phyloP scores from a whole-genome alignment of 805 yeast species.

The Kodamaea restingae region DNA sequence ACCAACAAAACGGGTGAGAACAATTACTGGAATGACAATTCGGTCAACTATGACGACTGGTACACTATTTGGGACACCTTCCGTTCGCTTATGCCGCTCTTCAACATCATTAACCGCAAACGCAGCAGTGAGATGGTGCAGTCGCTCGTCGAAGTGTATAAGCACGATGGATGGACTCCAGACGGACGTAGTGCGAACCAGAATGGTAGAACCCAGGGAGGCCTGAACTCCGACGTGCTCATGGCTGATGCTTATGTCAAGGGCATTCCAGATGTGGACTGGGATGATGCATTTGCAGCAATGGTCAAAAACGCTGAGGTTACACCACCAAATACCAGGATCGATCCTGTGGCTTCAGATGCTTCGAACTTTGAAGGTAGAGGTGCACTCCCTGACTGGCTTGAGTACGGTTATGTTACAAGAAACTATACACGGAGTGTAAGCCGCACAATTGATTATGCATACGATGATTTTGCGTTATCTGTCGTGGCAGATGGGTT shows the following conservation, averaged over 20 bases:
- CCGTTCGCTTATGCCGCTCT: slow-evolving; percentile 30
- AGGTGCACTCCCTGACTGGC: slow-evolving; percentile 34
- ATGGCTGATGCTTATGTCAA: slow-evolving; percentile 35
- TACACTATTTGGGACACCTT: slow-evolving; percentile 38
- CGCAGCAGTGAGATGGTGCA: slow-evolving; percentile 26
- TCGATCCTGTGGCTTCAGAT: slow-evolving; percentile 25
- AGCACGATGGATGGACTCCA: slow-evolving; percentile 33
- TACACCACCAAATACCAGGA: slow-evolving; percentile 14
- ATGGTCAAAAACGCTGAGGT: slow-evolving; percentile 35
- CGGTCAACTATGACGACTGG: slow-evolving; percentile 29
- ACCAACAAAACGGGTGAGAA: slow-evolving; percentile 31
- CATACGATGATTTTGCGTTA: slow-evolving; percentile 33
- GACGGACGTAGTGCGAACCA: slow-evolving; percentile 36
- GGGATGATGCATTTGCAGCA: slow-evolving; percentile 28
- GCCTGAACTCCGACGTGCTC: slow-evolving; percentile 33
- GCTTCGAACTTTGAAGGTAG: slow-evolving; percentile 30
- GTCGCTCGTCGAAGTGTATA: slow-evolving; percentile 24
- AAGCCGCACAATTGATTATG: slow-evolving; percentile 34
- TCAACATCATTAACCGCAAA: slow-evolving; percentile 24
- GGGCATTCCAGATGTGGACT: slow-evolving; percentile 20
- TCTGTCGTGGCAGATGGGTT: slow-evolving; percentile 30
- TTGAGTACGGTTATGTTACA: slow-evolving; percentile 27
- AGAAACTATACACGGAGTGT: slow-evolving; percentile 28
- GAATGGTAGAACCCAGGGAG: slow-evolving; percentile 37
- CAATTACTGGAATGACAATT: slow-evolving; percentile 19